Evolutionary conservation across 805 yeast genomes (phyloP), one percentile per base, ranked within the genome.

Genomic region (Brettanomyces custersianus): DNA sequence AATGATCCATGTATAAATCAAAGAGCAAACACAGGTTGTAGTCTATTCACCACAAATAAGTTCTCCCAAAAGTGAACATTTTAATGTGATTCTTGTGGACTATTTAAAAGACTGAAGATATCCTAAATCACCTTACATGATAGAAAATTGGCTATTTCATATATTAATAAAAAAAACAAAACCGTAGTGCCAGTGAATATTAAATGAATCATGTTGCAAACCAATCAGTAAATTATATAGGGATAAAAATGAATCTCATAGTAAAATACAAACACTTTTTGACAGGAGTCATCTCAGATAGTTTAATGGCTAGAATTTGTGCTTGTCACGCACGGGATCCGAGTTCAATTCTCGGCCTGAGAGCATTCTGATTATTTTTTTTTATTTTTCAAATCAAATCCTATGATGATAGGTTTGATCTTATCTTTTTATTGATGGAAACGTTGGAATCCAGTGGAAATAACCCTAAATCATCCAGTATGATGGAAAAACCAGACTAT

Each of bases 241-340:
- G 25, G 12, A 22, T 22, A 9, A 22, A 12, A 22, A 9, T 22
- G 12, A 22, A 22, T 12, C 12, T 9, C 9, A 9, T 12, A 22
- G 12, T 22, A 22, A 9, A 9, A 22, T 7, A n/a, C 9, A 5
- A 16, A n/a, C 31, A 5, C 19, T 17, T 16, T 13, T 18, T 13
- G 16, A 15, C 28, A n/a, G 17, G 28, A 25, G 15, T 13, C n/a
- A 8, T 32, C 63, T 61, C 54, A 54, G 63, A 55, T 57, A 56
- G 62, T 59, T 59, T 59, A 58, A 59, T 57, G 62, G 63, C 55
- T 57, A 58, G 63, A 59, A 59, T 58, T 55, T 52, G 52, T 63
- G 63, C 63, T 59, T 59, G 63, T 59, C 63, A 59, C 63, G 63
- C 60, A 63, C 59, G 58, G 51, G 63, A 59, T 60, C 63, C 56